Base-by-base conservation (phyloP, 192 early-diverging fungal genomes). In the Mortierella claussenii region DNA sequence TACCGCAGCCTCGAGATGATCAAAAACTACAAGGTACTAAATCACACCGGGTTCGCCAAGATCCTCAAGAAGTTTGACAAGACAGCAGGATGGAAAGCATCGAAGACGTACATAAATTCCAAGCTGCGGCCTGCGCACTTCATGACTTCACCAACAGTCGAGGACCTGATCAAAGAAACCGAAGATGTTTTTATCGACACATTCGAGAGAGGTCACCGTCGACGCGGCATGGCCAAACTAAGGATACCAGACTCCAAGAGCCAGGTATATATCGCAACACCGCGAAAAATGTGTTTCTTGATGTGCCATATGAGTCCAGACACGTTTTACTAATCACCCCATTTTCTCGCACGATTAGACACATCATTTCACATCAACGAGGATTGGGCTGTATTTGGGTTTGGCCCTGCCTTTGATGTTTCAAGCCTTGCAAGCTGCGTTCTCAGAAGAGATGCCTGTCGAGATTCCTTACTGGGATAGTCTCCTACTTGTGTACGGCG, bases 21-120 rank as follows among this genome's bases (percentile, higher is more conserved):
- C 48, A 88, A 86, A 61, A 91, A 91, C 67, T 94, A 90, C 79
- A 81, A 69, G 48, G 87, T 86, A 9, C 26, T 75, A 18, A 75
- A 75, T 44, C 70, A 75, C 17, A 75, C 70, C 1, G 90, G 89
- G 7, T 90, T 91, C 27, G 78, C 84, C 53, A 92, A 93, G 70
- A 89, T 90, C 57, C 75, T 93, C 11, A 90, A 92, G 46, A 93
- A 93, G 79, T 93, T 89, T 80, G 90, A 92, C 58, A 91, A 90
- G 76, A 84, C 86, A 12, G 85, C 80, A 4, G 66, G 53, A 18
- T 65, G 63, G 60, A 63, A 66, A 51, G 60, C 53, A 18, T 68
- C 50, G 28, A 71, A 68, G 44, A 13, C 58, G 1, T 76, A 56
- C 15, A 40, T 67, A 58, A 62, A 61, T 30, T 62, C 57, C 20